Conservation (phyloP, 768 basidiomycete species). For the Wakefieldia striispora region DNA sequence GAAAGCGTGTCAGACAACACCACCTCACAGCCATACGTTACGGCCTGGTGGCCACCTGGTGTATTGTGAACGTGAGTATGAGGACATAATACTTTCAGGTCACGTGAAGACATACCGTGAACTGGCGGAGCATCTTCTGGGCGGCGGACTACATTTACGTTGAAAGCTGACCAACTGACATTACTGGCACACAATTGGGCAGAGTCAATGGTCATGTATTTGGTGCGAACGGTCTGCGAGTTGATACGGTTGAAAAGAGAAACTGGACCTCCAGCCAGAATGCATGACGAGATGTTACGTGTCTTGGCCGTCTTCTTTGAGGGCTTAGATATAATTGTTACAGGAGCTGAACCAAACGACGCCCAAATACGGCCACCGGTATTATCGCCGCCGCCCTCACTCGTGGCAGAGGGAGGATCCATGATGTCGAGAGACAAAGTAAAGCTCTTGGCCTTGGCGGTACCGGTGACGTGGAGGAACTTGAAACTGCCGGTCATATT, state of each 20-base stretch:
- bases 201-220: constrained; percentile 93
- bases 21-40: constrained; percentile 90
- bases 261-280: constrained; percentile 84
- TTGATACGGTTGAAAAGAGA: constrained; percentile 96
- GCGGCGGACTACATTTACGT: constrained; percentile 82
- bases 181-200: constrained; percentile 86
- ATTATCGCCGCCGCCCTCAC: constrained; percentile 34
- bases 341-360: constrained; percentile 86
- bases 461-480: constrained; percentile 84
- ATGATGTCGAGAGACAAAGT: constrained; percentile 82
- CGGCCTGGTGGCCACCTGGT: constrained; percentile 69
- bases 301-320: constrained; percentile 97
- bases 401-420: constrained; percentile 59
- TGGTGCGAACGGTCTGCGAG: constrained; percentile 93
- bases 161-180: constrained; percentile 91
- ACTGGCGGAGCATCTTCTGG: constrained; percentile 61
- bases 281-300: constrained; percentile 87
- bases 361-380: constrained; percentile 77
- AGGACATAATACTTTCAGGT: constrained; percentile 37
- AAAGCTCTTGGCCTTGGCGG: constrained; percentile 88
- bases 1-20: constrained; percentile 81
- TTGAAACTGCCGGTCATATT: constrained; percentile 89
- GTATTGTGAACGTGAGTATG: constrained; percentile 41
- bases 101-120: constrained; percentile 62
- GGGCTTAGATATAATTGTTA: constrained; percentile 95